Evolutionary conservation across 176 grass and related monocot species (phyloP), one percentile per base, ranked within the genome.

Genomic region (Oryza longistaminata): DNA sequence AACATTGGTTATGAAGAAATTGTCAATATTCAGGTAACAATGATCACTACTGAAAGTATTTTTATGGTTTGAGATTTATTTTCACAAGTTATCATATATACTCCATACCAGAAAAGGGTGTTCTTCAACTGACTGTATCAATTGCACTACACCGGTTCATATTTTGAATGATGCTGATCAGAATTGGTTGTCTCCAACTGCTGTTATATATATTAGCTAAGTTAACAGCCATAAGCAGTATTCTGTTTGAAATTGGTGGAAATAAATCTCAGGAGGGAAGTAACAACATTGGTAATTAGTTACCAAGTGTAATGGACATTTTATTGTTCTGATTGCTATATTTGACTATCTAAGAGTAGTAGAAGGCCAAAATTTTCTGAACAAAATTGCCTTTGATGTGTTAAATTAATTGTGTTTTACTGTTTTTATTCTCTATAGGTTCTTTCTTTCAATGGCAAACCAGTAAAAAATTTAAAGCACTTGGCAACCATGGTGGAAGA

Each of bases 1-100:
- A 98, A 98, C 82, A 98, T 98, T 77, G 96, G 96, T 68, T 98
- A 98, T 73, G 96, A 98, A 90, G 91, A 95, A 39, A 90, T 98
- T 64, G 93, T 94, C 77, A 98, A 98, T 83, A 92, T 82, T 91
- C 96, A 98, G 93, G 96, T 98, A 77, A 78, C 21, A 24, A 15
- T 67, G 21, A 13, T 43, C 65, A 19, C 27, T 50, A 78, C 9
- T 8, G 17, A 2, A 10, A 19, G 35, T 22, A 48, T 53, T 66
- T 55, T 46, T 21, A 26, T 78, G 39, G 27, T 65, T 77, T 66
- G 9, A 17, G 49, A 42, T 44, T 72, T 49, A 29, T 80, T 14
- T 61, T 6, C 15, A 3, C 53, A 24, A 29, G 31, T 71, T 48
- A 19, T 17, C 64, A 3, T 73, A 45, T 5, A 17, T 34, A 65